Evolutionary conservation across 176 grass and related monocot species (phyloP).

Genomic region (Cenchrus fungigraminus): DNA sequence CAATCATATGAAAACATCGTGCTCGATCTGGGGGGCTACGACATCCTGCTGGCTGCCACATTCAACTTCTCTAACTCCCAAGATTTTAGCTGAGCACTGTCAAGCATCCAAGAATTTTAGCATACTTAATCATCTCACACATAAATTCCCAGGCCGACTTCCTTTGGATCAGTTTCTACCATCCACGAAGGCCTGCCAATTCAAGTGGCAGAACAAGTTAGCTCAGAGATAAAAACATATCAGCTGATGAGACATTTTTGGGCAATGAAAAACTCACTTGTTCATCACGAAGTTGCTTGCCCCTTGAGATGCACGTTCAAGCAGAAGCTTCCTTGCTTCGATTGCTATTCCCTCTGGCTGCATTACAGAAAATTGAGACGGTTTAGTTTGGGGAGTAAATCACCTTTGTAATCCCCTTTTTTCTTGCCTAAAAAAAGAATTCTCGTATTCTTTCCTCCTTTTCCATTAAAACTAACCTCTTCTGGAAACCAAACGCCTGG

Average conservation of each 20-base stretch:
- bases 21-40: too few species aligned
- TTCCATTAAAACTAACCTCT: constrained; percentile 25
- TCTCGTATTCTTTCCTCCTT: too few species aligned
- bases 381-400: constrained; percentile 1
- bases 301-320: constrained; percentile 65
- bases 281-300: constrained; percentile 32
- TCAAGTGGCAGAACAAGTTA: constrained; percentile 17
- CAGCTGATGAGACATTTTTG: neutral
- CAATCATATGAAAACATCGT: too few species aligned
- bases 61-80: too few species aligned
- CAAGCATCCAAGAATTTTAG: neutral
- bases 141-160: constrained; percentile 85
- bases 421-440: too few species aligned
- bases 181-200: constrained; percentile 82
- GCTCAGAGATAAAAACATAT: neutral
- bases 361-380: constrained; percentile 32
- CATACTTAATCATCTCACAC: constrained; percentile 40
- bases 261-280: constrained; percentile 33
- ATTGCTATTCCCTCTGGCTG: constrained; percentile 78
- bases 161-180: constrained; percentile 87
- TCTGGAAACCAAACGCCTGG: too few species aligned
- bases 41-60: too few species aligned
- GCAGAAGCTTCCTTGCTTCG: constrained; percentile 80
- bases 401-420: neutral
- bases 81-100: neutral